A percentile compares a stretch with the other conserved stretches of the same genome.
Evolutionary conservation across 139 green algal species (phyloP).

Genomic region (Picochlorum sp.): DNA sequence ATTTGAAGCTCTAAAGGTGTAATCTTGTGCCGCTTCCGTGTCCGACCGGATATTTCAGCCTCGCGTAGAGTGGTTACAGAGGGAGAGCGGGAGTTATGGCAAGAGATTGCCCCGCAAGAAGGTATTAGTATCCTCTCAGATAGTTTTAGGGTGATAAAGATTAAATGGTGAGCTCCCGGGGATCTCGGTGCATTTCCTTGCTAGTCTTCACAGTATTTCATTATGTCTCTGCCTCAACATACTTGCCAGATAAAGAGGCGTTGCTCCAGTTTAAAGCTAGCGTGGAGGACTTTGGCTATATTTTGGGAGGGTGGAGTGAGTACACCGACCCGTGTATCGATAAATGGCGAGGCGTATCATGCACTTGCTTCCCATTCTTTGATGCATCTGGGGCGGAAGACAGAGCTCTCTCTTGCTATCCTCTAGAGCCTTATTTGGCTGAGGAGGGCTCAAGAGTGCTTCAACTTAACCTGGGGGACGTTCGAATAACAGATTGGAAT

Average conservation of each 20-base stretch:
- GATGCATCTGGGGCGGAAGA: not conserved
- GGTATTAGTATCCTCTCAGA: no score
- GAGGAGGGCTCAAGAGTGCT: constrained; percentile 8
- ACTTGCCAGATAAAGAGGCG: constrained; percentile 24
- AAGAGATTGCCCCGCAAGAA: no score
- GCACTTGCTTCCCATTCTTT: constrained; percentile 15
- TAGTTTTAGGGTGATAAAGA: no score
- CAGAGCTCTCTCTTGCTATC: constrained; percentile 2
- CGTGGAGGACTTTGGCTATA: constrained; percentile 2
- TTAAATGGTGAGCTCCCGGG: no score
- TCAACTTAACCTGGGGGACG: constrained; percentile 26
- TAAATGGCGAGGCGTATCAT: constrained; percentile 24
- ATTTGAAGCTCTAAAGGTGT: no score
- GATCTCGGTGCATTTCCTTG: no score
- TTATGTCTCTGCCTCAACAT: no score
- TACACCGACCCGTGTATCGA: constrained; percentile 24
- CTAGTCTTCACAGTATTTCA: no score
- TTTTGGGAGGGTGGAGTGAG: constrained; percentile 21
- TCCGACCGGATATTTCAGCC: no score
- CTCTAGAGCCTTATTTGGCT: not conserved
- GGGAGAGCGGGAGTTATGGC: no score
- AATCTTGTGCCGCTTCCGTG: no score
- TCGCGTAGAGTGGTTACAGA: no score
- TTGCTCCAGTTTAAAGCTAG: constrained; percentile 29
- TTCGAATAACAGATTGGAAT: constrained; percentile 15